These are phyloP conservation scores for Candida glucosophila DNA, from an alignment of 1,139 yeast species.

Conservation along the genomic window DNA sequence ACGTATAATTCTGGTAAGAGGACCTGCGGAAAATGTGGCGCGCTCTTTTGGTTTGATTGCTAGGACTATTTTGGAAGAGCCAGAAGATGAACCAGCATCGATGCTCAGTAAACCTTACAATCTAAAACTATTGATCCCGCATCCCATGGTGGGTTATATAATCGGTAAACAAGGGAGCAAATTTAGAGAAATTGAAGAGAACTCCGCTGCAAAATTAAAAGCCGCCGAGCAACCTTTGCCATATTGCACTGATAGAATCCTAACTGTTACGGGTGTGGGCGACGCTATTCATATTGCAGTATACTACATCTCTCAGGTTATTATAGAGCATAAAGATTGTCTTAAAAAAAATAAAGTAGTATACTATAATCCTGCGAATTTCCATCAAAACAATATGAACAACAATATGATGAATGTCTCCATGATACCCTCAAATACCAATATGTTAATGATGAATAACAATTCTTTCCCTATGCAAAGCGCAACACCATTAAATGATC, in stretches of 20 bases:
- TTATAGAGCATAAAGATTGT: conserved; percentile 50
- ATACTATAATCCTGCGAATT: conserved; percentile 59
- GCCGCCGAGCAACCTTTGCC: conserved; percentile 76
- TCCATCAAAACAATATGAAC: conserved; percentile 17
- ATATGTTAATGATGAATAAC: conserved; percentile 13
- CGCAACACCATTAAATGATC: conserved; percentile 8
- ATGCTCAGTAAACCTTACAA: conserved; percentile 47
- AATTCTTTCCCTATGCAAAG: conserved; percentile 10
- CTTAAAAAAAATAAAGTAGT: conserved; percentile 44
- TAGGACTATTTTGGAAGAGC: conserved; percentile 60
- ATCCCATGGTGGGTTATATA: conserved; percentile 71
- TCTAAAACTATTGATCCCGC: conserved; percentile 64
- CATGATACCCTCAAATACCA: conserved; percentile 10
- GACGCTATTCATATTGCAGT: conserved; percentile 84
- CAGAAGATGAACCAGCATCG: conserved; percentile 55
- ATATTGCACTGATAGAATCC: conserved; percentile 69
- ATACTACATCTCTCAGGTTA: conserved; percentile 62
- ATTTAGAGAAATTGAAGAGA: conserved; percentile 76
- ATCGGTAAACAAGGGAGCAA: conserved; percentile 75
- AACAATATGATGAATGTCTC: conserved; percentile 11
- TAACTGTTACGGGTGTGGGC: conserved; percentile 71
- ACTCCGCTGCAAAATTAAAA: conserved; percentile 69
- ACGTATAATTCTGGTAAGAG: conserved; percentile 68
- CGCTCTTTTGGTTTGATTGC: conserved; percentile 72
- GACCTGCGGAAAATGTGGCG: conserved; percentile 74